These are phyloP conservation scores for Gossypium sturtianum DNA, from an alignment of 345 rosid genomes.

Conservation along the genomic window DNA sequence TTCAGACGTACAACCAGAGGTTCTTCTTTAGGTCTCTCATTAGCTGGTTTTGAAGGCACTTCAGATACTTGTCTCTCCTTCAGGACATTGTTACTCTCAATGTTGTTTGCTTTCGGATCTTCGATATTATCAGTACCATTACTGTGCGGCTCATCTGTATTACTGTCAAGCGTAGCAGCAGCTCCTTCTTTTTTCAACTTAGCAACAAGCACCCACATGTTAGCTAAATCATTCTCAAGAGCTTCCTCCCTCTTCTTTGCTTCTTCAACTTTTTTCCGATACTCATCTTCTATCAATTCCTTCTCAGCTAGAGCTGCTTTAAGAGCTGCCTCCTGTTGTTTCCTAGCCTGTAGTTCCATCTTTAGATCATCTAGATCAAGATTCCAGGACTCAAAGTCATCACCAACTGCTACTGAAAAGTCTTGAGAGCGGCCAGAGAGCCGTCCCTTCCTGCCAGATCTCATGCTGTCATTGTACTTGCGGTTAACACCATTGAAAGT, in stretches of 20 bases:
- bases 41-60: constrained; percentile 41
- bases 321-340: constrained; percentile 57
- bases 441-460: constrained; percentile 74
- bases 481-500: constrained; percentile 58
- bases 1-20: constrained; percentile 87
- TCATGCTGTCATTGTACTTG: constrained; percentile 55
- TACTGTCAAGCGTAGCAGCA: constrained; percentile 39
- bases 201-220: constrained; percentile 99
- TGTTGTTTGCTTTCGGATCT: constrained; percentile 34
- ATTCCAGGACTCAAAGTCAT: constrained; percentile 77
- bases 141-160: constrained; percentile 31
- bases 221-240: constrained; percentile 92
- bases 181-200: constrained; percentile 81
- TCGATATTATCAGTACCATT: constrained; percentile 27
- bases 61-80: constrained; percentile 50
- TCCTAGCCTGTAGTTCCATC: too few relatives aligned
- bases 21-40: constrained; percentile 67
- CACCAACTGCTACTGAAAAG: constrained; percentile 35
- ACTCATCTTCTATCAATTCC: constrained; percentile 78
- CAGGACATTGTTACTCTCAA: constrained; percentile 28
- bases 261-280: constrained; percentile 75
- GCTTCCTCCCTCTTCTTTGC: constrained; percentile 89
- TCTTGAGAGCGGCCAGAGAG: constrained; percentile 62
- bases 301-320: constrained; percentile 83
- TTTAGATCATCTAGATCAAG: constrained; percentile 44